Percentiles rank a stretch among this genome's conserved stretches.
phyloP scores from a whole-genome alignment of 495 filamentous ascomycete genomes.

The Trichoderma gamsii region DNA sequence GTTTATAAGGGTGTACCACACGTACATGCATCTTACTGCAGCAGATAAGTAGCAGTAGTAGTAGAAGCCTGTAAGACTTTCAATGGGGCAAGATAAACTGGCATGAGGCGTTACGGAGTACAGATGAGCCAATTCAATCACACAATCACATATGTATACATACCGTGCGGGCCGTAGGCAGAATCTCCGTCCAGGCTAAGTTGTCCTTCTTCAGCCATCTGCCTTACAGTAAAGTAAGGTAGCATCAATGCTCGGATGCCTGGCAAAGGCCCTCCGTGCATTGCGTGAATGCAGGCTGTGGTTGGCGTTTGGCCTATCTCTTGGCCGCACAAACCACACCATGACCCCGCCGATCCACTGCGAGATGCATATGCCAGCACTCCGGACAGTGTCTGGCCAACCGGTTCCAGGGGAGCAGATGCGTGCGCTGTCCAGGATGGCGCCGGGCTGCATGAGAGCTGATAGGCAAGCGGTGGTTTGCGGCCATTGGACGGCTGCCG shows the following conservation, averaged over 20 bases:
- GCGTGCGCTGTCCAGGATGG: slow-evolving; percentile 3
- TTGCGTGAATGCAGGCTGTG: neutral
- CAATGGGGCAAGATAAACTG: neutral
- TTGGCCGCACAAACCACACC: neutral
- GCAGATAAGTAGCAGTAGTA: too few species aligned
- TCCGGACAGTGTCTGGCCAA: slow-evolving; percentile 2
- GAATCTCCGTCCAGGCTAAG: neutral
- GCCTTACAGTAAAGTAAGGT: neutral
- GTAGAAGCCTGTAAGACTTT: neutral
- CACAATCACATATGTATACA: too few species aligned
- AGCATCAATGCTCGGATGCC: neutral
- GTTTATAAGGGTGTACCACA: neutral
- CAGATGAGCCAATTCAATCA: neutral
- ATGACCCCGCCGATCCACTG: slow-evolving; percentile 3
- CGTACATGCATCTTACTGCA: neutral
- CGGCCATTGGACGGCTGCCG: neutral
- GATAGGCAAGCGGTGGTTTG: slow-evolving; percentile 8
- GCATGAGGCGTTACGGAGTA: neutral
- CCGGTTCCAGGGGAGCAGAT: neutral
- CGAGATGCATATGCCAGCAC: slow-evolving; percentile 3
- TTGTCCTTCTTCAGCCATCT: neutral
- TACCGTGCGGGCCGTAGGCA: neutral
- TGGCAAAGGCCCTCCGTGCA: neutral
- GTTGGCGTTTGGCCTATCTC: neutral
- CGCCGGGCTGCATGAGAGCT: neutral